Evolutionary conservation across 1,284 basidiomycete genomes (phyloP).

Genomic region (Megacollybia platyphylla): DNA sequence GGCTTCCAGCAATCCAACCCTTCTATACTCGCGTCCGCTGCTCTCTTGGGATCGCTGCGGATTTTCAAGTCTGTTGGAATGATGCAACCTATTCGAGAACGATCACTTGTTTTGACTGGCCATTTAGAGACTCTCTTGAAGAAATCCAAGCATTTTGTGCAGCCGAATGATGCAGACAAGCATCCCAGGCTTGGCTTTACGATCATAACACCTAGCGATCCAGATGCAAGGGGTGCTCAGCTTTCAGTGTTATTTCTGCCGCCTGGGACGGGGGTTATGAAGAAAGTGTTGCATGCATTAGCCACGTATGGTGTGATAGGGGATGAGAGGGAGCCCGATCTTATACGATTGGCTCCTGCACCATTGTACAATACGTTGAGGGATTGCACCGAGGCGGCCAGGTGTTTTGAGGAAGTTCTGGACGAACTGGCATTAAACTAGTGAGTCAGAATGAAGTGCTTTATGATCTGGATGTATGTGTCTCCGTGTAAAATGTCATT

Average conservation of each 20-base stretch:
- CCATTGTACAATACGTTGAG: conserved; percentile 76
- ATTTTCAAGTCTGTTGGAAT: conserved; percentile 72
- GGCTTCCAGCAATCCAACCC: conserved; percentile 97
- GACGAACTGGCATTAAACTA: conserved; percentile 8
- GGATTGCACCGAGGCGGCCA: conserved; percentile 64
- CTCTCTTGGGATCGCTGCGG: conserved; percentile 72
- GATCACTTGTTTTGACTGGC: conserved; percentile 61
- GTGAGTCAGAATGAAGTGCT: conserved; percentile 20
- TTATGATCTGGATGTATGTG: conserved; percentile 35
- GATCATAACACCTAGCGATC: conserved; percentile 72
- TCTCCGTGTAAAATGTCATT: conserved; percentile 35
- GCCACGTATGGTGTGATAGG: conserved; percentile 69
- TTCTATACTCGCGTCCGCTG: conserved; percentile 65
- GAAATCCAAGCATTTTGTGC: conserved; percentile 50
- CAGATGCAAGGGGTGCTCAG: conserved; percentile 69
- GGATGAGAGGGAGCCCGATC: conserved; percentile 82
- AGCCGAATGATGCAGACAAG: conserved; percentile 20
- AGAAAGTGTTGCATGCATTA: conserved; percentile 50
- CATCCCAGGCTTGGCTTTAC: conserved; percentile 52
- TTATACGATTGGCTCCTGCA: conserved; percentile 77
- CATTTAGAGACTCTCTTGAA: conserved; percentile 57
- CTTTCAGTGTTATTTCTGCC: conserved; percentile 76
- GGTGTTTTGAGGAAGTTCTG: conserved; percentile 48
- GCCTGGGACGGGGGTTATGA: conserved; percentile 53
- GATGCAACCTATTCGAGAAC: conserved; percentile 54